phyloP scores from a whole-genome alignment of 2,329 filamentous ascomycete genomes.

The Laburnicola sp. region DNA sequence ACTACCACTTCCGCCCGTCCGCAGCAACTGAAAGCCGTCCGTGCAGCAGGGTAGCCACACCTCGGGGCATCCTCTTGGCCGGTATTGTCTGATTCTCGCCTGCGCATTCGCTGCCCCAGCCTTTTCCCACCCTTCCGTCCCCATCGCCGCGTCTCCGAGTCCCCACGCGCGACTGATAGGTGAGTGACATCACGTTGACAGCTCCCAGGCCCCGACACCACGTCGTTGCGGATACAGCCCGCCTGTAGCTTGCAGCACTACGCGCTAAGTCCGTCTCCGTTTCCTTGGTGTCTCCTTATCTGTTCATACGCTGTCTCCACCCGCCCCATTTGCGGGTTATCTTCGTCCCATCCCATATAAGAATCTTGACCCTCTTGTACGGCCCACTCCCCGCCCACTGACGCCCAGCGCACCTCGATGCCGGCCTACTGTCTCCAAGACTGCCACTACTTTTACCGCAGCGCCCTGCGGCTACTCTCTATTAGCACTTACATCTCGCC shows the following conservation, averaged over 20 bases:
- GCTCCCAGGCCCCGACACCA: slow-evolving; percentile 22
- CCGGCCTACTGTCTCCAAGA: slow-evolving; percentile 80
- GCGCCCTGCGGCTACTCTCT: slow-evolving; percentile 81
- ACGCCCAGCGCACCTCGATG: slow-evolving; percentile 61
- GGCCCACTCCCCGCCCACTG: slow-evolving; percentile 20
- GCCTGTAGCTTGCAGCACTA: slow-evolving; percentile 27
- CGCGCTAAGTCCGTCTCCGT: slow-evolving; percentile 34
- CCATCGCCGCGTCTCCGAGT: slow-evolving; percentile 19
- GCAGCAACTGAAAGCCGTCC: slow-evolving; percentile 35
- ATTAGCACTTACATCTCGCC: slow-evolving; percentile 78
- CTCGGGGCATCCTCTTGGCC: slow-evolving; percentile 45
- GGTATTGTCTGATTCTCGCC: slow-evolving; percentile 30
- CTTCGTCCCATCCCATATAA: slow-evolving; percentile 42
- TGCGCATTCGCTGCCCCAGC: slow-evolving; percentile 24
- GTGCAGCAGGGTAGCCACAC: slow-evolving; percentile 32
- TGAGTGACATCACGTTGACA: slow-evolving; percentile 37
- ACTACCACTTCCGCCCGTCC: slow-evolving; percentile 44
- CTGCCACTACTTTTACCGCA: slow-evolving; percentile 92
- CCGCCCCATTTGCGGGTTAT: slow-evolving; percentile 33
- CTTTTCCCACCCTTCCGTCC: slow-evolving; percentile 34
- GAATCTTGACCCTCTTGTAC: slow-evolving; percentile 22
- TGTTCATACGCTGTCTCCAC: slow-evolving; percentile 30
- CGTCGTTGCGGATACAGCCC: slow-evolving; percentile 9
- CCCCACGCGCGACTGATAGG: slow-evolving; percentile 18
- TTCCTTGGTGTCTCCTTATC: slow-evolving; percentile 21